Evolutionary conservation across 192 early-diverging fungal genomes (phyloP).

Genomic region (Coemansia sp.): DNA sequence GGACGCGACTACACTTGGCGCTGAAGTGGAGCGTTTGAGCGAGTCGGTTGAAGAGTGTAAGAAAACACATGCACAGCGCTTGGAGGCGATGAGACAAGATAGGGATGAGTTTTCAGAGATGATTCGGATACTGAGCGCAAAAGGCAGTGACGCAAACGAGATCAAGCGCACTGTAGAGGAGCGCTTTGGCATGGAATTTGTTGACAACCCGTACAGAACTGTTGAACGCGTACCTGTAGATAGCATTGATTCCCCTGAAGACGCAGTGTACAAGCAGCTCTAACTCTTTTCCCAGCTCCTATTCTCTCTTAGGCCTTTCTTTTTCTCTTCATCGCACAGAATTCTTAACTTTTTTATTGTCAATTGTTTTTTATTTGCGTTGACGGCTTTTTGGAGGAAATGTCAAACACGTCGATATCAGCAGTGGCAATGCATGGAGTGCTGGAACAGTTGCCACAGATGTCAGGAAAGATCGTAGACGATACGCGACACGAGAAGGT

Average conservation of each 20-base stretch:
- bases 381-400: not conserved
- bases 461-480: conserved; percentile 72
- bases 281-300: not conserved
- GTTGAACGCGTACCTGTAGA: conserved; percentile 32
- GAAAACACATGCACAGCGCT: conserved; percentile 12
- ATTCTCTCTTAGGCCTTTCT: not conserved
- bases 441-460: conserved; percentile 59
- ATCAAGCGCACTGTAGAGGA: conserved; percentile 23
- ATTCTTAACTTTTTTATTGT: not conserved
- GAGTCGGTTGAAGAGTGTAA: conserved; percentile 23
- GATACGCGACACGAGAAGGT: conserved; percentile 77
- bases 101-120: conserved; percentile 33
- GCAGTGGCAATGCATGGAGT: conserved; percentile 46
- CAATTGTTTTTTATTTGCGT: not conserved
- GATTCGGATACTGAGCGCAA: conserved; percentile 6
- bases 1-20: conserved; percentile 6
- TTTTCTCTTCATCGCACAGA: not conserved
- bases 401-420: conserved; percentile 44
- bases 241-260: conserved; percentile 27
- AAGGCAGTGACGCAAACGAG: conserved; percentile 13
- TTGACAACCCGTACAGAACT: conserved; percentile 37
- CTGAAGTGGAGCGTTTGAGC: not conserved
- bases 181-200: conserved; percentile 46
- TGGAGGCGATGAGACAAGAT: conserved; percentile 11
- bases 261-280: conserved; percentile 46